Base-by-base conservation (phyloP, 148 eudicot genomes). In the Rhododendron ovatum region DNA sequence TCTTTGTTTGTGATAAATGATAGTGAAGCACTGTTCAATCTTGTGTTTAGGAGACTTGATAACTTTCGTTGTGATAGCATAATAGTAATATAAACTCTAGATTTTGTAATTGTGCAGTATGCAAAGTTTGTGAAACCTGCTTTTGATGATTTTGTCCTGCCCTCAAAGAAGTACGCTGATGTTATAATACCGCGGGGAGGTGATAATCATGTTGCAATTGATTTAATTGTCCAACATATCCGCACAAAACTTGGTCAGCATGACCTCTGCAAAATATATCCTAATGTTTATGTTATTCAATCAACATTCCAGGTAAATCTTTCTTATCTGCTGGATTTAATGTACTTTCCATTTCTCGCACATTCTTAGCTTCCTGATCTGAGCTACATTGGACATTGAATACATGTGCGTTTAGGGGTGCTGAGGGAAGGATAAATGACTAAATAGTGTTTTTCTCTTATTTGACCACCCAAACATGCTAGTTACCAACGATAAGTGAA, bases 61-160 rank as follows among this genome's bases (percentile, higher is more conserved):
- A 30, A 30, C 37, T 71, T 71, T 30, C 5, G 0, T 71, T 71
- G 39, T 30, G 75, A 30, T 71, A 28, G 33, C 4, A 69, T 26
- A 69, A 14, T 28, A 28, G 37, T 28, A 7, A 28, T 69, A 69
- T 69, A 30, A 71, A 30, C 39, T 30, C 39, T 13, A 71, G 76
- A 11, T 71, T 12, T 71, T 30, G 4, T 30, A 13, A 71, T 82
- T 84, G 37, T 94, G 92, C 96, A 96, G 99, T 96, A 96, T 89
- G 99, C 98, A 26, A 96, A 95, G 88, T 96, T 96, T 92, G 99
- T 96, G 84, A 96, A 96, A 91, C 99, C 99, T 89, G 96, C 99
- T 83, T 96, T 96, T 88, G 99, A 96, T 87, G 99, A 96, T 87
- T 96, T 96, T 86, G 94, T 96, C 86, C 93, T 93, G 53, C 99